Evolutionary conservation across 2,329 filamentous ascomycete genomes (phyloP).

Genomic region (Alternaria sp.): DNA sequence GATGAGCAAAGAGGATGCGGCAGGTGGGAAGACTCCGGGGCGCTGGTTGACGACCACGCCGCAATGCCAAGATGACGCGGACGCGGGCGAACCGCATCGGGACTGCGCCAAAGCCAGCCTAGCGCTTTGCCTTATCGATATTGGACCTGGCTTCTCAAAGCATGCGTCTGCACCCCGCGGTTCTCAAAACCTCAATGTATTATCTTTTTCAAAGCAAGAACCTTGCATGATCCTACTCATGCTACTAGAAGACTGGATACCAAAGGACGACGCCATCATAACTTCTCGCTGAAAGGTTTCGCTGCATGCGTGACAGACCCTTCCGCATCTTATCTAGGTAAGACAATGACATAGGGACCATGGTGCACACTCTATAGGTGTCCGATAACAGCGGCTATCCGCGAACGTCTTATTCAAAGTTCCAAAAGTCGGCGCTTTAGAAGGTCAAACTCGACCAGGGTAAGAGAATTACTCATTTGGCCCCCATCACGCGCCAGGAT

Average conservation of each 20-base stretch:
- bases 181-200: background rate
- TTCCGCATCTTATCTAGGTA: background rate
- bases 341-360: background rate
- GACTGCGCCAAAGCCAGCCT: background rate
- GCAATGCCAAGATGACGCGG: background rate
- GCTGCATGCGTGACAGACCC: background rate
- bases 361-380: background rate
- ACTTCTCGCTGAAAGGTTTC: background rate
- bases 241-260: background rate
- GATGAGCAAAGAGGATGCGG: background rate
- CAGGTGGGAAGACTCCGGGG: background rate
- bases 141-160: background rate
- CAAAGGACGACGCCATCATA: background rate
- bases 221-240: too few species aligned
- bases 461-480: background rate
- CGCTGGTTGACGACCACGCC: background rate
- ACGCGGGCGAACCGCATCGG: background rate
- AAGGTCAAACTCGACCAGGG: background rate
- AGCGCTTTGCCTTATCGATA: background rate
- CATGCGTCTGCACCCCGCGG: background rate
- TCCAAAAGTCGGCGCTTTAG: rapidly evolving
- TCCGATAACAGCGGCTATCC: background rate
- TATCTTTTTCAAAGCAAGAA: background rate
- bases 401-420: too few species aligned
- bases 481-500: background rate